These are phyloP conservation scores for Metarhizium album DNA, from an alignment of 2,329 filamentous ascomycete species.

Conservation along the genomic window DNA sequence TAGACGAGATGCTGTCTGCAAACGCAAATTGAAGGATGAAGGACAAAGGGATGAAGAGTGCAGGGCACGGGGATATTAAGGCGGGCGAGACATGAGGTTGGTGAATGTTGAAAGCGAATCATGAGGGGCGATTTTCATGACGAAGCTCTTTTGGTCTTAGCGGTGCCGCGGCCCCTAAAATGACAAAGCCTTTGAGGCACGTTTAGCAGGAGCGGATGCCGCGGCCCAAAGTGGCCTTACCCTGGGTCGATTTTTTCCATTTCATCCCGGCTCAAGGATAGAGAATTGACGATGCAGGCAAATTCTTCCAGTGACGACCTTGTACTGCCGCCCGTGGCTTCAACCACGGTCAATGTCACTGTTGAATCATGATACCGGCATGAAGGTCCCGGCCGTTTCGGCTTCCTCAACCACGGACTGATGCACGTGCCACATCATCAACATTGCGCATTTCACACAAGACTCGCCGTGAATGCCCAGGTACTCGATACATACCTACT, in stretches of 20 bases:
- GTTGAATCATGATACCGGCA: too few relatives aligned
- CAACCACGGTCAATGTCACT: neutral
- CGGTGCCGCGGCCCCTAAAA: constrained; percentile 1
- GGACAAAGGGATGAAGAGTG: neutral
- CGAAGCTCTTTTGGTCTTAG: constrained; percentile 1
- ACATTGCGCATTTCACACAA: too few relatives aligned
- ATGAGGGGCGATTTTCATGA: constrained; percentile 4
- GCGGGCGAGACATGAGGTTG: neutral
- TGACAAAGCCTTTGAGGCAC: neutral
- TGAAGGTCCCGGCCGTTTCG: too few relatives aligned
- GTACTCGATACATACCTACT: too few relatives aligned
- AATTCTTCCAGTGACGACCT: neutral
- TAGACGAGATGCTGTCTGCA: neutral
- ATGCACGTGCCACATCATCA: too few relatives aligned
- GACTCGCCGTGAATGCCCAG: too few relatives aligned
- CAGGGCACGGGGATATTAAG: neutral
- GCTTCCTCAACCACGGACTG: too few relatives aligned
- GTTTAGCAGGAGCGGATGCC: constrained; percentile 4
- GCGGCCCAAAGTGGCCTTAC: constrained; percentile 5
- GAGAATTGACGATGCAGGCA: neutral
- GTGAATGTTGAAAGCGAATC: neutral
- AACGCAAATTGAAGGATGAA: neutral
- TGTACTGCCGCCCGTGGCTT: neutral
- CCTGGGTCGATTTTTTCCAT: neutral
- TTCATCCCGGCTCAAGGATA: too few relatives aligned